phyloP scores from a whole-genome alignment of 345 rosid genomes.

The Erodium maritimum region DNA sequence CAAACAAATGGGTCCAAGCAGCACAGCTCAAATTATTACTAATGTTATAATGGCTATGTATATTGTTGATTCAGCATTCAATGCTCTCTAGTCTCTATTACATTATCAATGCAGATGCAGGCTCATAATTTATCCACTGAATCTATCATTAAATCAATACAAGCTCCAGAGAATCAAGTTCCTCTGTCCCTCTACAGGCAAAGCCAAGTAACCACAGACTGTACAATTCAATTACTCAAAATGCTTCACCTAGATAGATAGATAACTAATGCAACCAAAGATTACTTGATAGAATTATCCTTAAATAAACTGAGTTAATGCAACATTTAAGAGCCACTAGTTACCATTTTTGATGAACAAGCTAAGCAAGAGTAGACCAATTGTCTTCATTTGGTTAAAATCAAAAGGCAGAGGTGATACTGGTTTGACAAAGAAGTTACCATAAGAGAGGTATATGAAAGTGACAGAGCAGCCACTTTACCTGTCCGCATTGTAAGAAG shows the following conservation, averaged over 20 bases:
- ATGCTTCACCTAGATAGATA: too few species aligned
- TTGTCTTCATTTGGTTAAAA: background rate
- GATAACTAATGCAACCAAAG: too few species aligned
- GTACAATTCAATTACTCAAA: background rate
- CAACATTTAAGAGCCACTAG: too few species aligned
- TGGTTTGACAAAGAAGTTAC: background rate
- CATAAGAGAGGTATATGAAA: background rate
- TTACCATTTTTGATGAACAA: too few species aligned
- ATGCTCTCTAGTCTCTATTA: too few species aligned
- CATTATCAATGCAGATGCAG: background rate
- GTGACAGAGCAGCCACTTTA: conserved; percentile 12
- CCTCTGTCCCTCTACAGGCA: background rate
- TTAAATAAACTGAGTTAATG: too few species aligned
- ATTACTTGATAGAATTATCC: too few species aligned
- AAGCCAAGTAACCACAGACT: background rate
- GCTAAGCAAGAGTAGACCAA: background rate
- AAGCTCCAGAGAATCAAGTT: background rate
- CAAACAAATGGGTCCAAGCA: background rate
- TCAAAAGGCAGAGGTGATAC: background rate
- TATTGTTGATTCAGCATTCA: too few species aligned
- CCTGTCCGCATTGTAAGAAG: conserved; percentile 78
- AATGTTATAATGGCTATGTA: background rate
- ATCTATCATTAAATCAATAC: background rate
- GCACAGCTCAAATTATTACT: too few species aligned
- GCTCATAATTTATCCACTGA: background rate